These are phyloP conservation scores for Colletotrichum trifolii DNA, from an alignment of 2,329 filamentous ascomycete species.

Conservation along the genomic window DNA sequence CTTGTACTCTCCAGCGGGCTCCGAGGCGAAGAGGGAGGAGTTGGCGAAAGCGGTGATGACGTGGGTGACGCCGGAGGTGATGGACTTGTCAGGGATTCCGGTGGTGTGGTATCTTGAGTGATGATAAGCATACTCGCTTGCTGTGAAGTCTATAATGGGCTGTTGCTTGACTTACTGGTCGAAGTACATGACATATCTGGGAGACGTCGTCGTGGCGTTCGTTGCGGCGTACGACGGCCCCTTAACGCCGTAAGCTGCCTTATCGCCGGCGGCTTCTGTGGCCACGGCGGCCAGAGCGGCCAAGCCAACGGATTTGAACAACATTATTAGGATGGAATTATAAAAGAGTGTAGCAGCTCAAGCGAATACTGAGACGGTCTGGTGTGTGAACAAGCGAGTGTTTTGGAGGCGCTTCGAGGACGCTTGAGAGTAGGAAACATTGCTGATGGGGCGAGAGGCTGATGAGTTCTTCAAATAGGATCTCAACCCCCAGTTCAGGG, in stretches of 20 bases:
- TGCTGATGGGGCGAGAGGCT: background rate
- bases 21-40: slow-evolving; percentile 59
- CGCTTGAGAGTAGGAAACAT: background rate
- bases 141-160: background rate
- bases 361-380: slow-evolving; percentile 7
- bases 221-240: too few species aligned
- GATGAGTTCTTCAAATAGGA: slow-evolving; percentile 11
- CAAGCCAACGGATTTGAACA: slow-evolving; percentile 26
- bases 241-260: background rate
- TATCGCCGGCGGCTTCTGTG: slow-evolving; percentile 1
- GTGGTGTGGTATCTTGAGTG: slow-evolving; percentile 52
- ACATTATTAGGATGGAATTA: slow-evolving; percentile 11
- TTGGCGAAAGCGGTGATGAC: slow-evolving; percentile 67
- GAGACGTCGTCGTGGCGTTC: slow-evolving; percentile 22
- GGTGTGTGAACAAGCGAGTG: slow-evolving; percentile 8
- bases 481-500: background rate
- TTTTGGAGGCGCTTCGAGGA: background rate
- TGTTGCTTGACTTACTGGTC: slow-evolving; percentile 52
- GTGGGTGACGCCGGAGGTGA: slow-evolving; percentile 61
- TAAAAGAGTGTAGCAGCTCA: slow-evolving; percentile 22
- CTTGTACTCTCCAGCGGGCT: slow-evolving; percentile 51
- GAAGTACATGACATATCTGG: slow-evolving; percentile 55
- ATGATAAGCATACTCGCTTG: slow-evolving; percentile 1
- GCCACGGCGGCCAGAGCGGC: slow-evolving; percentile 16
- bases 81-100: slow-evolving; percentile 47